Conservation (phyloP, 192 early-diverging fungal species). For the Fimicolochytrium jonesii region DNA sequence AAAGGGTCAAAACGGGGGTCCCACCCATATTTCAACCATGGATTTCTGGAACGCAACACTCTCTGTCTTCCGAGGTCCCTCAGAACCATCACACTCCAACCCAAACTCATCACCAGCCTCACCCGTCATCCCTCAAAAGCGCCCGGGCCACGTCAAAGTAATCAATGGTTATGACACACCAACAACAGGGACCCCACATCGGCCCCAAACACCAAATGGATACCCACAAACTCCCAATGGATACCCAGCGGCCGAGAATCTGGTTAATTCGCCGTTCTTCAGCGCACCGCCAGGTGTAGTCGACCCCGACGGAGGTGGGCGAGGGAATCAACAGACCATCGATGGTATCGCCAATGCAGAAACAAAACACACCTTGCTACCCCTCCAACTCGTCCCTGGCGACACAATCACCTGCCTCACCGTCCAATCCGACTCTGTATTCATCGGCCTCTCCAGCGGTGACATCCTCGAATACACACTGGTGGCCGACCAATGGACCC, state of each 20-base stretch:
- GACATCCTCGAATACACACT: not conserved
- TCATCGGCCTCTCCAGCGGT: not conserved
- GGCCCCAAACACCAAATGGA: not conserved
- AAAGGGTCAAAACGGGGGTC: too few species aligned
- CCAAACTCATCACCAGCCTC: too few species aligned
- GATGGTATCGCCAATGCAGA: too few species aligned
- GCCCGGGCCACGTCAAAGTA: not conserved
- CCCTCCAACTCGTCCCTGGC: not conserved
- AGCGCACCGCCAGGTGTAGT: too few species aligned
- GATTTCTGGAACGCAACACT: slow-evolving; percentile 11
- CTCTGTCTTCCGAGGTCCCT: slow-evolving; percentile 5
- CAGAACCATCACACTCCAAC: too few species aligned
- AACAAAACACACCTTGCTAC: too few species aligned
- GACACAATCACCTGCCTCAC: not conserved
- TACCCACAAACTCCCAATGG: not conserved
- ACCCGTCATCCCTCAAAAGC: not conserved
- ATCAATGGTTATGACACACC: not conserved
- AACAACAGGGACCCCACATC: not conserved
- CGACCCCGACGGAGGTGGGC: too few species aligned
- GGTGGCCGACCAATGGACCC: not conserved
- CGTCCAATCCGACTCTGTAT: not conserved
- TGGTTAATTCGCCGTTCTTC: not conserved
- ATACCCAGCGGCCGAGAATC: not conserved
- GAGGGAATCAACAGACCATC: too few species aligned
- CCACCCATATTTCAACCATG: too few species aligned